Percentiles rank a stretch among this genome's conserved stretches.
Evolutionary conservation across 441 rosid species (phyloP).

Genomic region (Eutrema salsugineum): DNA sequence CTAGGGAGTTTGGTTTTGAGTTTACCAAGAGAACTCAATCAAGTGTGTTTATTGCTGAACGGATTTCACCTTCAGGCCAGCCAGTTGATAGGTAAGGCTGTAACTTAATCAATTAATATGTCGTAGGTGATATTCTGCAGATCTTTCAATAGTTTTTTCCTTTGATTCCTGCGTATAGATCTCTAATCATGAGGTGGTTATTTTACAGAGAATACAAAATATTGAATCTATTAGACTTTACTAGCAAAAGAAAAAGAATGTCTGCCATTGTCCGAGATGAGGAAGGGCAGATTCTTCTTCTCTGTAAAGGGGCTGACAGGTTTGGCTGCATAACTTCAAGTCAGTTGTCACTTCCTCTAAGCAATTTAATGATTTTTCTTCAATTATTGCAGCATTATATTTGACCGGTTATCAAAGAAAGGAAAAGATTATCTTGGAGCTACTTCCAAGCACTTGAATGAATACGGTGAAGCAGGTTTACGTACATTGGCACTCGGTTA

Average conservation of each 20-base stretch:
- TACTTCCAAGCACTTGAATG: conserved; percentile 44
- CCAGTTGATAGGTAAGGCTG: conserved; percentile 48
- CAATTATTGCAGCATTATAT: conserved; percentile 48
- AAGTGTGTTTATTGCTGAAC: conserved; percentile 45
- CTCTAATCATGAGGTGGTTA: neutral
- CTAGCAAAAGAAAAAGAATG: conserved; percentile 75
- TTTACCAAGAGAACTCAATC: conserved; percentile 65
- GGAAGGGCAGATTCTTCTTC: conserved; percentile 57
- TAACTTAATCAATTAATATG: neutral
- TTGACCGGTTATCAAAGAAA: conserved; percentile 48
- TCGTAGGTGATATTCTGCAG: neutral
- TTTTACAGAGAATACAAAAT: conserved; percentile 67
- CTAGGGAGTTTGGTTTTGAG: conserved; percentile 67
- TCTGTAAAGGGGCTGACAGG: conserved; percentile 95
- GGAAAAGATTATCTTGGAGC: conserved; percentile 44
- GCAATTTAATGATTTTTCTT: neutral
- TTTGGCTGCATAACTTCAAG: conserved; percentile 14
- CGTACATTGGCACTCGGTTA: conserved; percentile 71
- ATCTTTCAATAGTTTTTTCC: neutral
- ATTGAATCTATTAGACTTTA: conserved; percentile 63
- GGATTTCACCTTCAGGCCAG: conserved; percentile 34
- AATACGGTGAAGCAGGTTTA: conserved; percentile 60
- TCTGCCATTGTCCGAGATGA: conserved; percentile 61
- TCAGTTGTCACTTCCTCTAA: conserved; percentile 4
- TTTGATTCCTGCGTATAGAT: neutral